Conservation (phyloP, 495 filamentous ascomycete species). For the Tricharina praecox region DNA sequence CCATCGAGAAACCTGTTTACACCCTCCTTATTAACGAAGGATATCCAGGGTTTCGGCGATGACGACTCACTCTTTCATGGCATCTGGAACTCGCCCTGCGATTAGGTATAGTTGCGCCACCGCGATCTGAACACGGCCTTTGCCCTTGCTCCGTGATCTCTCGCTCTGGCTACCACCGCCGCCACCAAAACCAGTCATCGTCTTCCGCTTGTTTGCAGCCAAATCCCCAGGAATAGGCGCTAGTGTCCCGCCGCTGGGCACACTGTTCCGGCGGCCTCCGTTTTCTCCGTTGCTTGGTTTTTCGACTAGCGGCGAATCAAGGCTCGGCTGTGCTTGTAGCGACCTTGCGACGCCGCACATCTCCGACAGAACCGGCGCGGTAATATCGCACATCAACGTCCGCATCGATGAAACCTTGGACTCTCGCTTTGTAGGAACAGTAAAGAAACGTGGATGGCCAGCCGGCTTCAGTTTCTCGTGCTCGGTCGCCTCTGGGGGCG, state of each 20-base stretch:
- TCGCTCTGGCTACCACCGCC: conserved; percentile 38
- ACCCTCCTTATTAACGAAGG: conserved; percentile 11
- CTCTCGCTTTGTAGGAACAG: conserved; percentile 52
- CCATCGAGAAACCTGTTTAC: conserved; percentile 45
- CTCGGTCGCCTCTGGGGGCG: conserved; percentile 22
- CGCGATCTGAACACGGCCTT: conserved; percentile 61
- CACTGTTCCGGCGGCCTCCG: conserved; percentile 51
- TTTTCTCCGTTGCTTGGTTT: background rate
- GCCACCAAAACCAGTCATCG: conserved; percentile 58
- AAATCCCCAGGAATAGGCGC: conserved; percentile 30
- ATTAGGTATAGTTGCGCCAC: conserved; percentile 75
- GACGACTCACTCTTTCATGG: conserved; percentile 47
- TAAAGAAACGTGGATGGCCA: conserved; percentile 34
- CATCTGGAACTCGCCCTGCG: conserved; percentile 78
- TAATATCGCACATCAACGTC: conserved; percentile 84
- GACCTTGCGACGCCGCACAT: conserved; percentile 74
- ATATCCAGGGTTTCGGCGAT: background rate
- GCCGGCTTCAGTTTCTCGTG: conserved; percentile 23
- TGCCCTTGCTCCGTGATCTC: conserved; percentile 63
- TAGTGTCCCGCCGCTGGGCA: conserved; percentile 46
- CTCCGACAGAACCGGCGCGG: conserved; percentile 65
- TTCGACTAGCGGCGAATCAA: conserved; percentile 54
- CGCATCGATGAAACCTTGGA: conserved; percentile 81
- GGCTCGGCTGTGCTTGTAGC: conserved; percentile 57
- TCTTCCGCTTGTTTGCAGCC: conserved; percentile 56